These are phyloP conservation scores for Ciborinia camelliae DNA, from an alignment of 2,329 filamentous ascomycete species.

Conservation along the genomic window DNA sequence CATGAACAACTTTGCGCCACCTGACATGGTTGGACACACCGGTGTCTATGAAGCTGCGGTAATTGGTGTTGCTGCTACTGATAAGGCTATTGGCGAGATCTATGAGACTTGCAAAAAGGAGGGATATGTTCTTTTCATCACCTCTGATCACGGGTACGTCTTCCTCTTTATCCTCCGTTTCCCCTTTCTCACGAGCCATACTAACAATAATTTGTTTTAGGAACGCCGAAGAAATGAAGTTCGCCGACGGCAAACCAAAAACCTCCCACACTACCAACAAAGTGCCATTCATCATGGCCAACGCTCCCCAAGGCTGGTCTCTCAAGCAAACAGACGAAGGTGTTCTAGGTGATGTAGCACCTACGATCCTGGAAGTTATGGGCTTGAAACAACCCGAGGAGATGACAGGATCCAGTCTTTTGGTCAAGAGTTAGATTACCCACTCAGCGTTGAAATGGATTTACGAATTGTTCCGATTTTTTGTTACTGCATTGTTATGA, in stretches of 20 bases:
- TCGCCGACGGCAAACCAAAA: constrained; percentile 91
- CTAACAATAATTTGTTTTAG: constrained; percentile 31
- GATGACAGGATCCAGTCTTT: constrained; percentile 84
- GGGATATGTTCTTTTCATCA: constrained; percentile 92
- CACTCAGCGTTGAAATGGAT: constrained; percentile 13
- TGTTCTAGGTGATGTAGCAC: constrained; percentile 95
- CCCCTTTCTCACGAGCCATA: neutral
- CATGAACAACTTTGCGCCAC: constrained; percentile 99
- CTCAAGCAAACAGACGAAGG: constrained; percentile 67
- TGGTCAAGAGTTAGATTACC: constrained; percentile 60
- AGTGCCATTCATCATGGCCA: constrained; percentile 97
- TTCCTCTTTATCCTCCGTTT: neutral
- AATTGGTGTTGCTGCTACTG: constrained; percentile 77
- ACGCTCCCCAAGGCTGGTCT: constrained; percentile 85
- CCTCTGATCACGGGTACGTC: constrained; percentile 80
- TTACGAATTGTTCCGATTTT: neutral
- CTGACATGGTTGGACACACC: constrained; percentile 99
- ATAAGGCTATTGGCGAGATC: constrained; percentile 89
- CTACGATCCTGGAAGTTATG: constrained; percentile 89
- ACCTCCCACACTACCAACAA: constrained; percentile 98
- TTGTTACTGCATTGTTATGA: constrained; percentile 17
- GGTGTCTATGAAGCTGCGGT: constrained; percentile 95
- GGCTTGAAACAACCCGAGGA: constrained; percentile 84
- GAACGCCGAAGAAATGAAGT: constrained; percentile 99
- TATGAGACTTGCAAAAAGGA: constrained; percentile 92